Base-by-base conservation (phyloP, 805 yeast species). In the Metschnikowia shivogae region DNA sequence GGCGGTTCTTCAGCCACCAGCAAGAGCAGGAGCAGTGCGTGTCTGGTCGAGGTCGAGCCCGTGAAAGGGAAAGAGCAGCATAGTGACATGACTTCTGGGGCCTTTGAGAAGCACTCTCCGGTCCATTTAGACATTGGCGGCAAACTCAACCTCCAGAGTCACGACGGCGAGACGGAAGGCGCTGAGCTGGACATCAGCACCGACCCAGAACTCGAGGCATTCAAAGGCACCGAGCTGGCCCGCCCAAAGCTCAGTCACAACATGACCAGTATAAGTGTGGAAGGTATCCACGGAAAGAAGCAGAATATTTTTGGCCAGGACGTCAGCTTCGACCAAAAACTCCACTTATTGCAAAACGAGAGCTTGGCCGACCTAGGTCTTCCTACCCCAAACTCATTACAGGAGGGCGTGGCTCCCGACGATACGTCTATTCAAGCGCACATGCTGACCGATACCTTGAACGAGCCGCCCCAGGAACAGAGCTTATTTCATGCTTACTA, bases 361-460 rank as follows among this genome's bases (percentile, higher is more conserved):
- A 64, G 67, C 36, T 33, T 24, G 30, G 57, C 48, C 14, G 53
- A 50, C 9, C 48, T 43, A 44, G 55, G 34, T 13, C 52, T 35
- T 22, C 45, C 12, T 43, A 43, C n/a, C 19, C 37, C 38, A 32
- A 22, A 26, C 6, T 9, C 29, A 11, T 32, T 24, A 9, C 39
- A 19, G 12, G 34, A 34, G 36, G 35, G 24, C 19, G 34, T 41
- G 8, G 43, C 32, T 8, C 22, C 32, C 5, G 36, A 34, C 13
- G 31, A 45, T 2, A 35, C 37, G 24, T 42, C 35, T 6, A 42
- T 40, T 9, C 43, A 45, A 35, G 40, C 34, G 7, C 46, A 48
- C 32, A 36, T 45, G 35, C 63, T 62, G 55, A 58, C 59, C 5
- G 68, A 65, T 34, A 59, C 63, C 2, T 48, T 61, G 29, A 52